phyloP scores from a whole-genome alignment of 495 filamentous ascomycete species.

The Penicillium herquei region DNA sequence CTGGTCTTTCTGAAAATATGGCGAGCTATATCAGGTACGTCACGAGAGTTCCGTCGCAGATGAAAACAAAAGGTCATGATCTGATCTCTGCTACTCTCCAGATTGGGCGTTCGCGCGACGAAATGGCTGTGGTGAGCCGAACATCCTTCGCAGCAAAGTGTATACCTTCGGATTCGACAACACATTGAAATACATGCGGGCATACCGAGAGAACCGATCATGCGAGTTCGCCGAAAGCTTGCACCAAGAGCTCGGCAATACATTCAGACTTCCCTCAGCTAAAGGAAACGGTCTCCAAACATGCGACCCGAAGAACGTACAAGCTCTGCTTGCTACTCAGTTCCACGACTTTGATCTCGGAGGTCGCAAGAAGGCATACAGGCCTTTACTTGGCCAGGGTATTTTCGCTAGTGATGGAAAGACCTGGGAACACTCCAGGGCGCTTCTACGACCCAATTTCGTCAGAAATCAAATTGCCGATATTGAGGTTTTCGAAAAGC shows the following conservation, averaged over 20 bases:
- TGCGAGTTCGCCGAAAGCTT: too few species aligned
- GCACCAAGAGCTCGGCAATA: not conserved
- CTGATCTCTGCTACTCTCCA: too few species aligned
- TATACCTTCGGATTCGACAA: too few species aligned
- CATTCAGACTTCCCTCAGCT: not conserved
- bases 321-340: conserved; percentile 51
- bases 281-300: not conserved
- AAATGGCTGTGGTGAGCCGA: too few species aligned
- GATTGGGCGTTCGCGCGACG: too few species aligned
- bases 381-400: conserved; percentile 61
- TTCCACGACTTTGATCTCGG: conserved; percentile 56
- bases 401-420: conserved; percentile 70
- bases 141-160: too few species aligned
- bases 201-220: too few species aligned
- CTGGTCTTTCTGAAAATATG: too few species aligned
- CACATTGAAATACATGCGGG: too few species aligned
- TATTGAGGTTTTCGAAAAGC: conserved; percentile 56
- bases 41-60: too few species aligned
- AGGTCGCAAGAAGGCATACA: conserved; percentile 43
- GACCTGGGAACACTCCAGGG: conserved; percentile 63
- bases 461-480: conserved; percentile 58
- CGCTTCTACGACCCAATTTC: conserved; percentile 65
- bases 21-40: too few species aligned
- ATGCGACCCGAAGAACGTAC: conserved; percentile 44
- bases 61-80: too few species aligned